Base-by-base conservation (phyloP, 345 rosid species). In the Brassica cretica region DNA sequence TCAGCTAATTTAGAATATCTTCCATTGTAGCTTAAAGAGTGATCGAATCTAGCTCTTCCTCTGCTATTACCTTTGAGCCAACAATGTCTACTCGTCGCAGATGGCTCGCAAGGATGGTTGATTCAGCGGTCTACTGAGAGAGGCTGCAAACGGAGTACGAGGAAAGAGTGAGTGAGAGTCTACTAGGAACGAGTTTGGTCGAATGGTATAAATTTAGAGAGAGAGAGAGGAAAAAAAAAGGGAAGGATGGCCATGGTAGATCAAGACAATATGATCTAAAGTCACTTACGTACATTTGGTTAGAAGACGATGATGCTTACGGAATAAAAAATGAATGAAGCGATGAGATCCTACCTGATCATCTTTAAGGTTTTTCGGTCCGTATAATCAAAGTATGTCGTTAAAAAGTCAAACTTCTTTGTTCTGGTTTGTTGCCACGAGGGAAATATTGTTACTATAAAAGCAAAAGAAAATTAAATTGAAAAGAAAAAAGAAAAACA, bases 11-110 rank as follows among this genome's bases (percentile, higher is more conserved):
- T 83, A 93, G 72, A 41, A 89, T 83, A 82, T 89, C 90, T 70
- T 89, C 88, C 78, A 91, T 86, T 59, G 91, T 85, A 27, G 74
- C 71, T 72, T 82, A 73, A 63, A 93, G 89, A 53, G 94, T 89
- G 59, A 86, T 87, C n/a, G 94, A 86, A 82, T 93, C 96, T 51
- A 91, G 90, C 74, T 89, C 92, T 75, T 89, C 96, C 83, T 91
- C 96, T 16, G 87, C 86, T 79, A 93, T 87, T 39, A 88, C 75
- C 85, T 84, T 84, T 35, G 93, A 82, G 32, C 94, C 96, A 2
- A 90, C 94, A 55, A 84, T 76, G 37, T 91, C 90, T 9, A 39
- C 44, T 41, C 49, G 49, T 41, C 14, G 14, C 49, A 41, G 49
- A 41, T 41, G n/a, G n/a, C n/a, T n/a, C n/a, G n/a, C n/a, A 41